A percentile compares a stretch with the other conserved stretches of the same genome.
Conservation (phyloP, 1,284 basidiomycete species). For the Trichosporon asahii region DNA sequence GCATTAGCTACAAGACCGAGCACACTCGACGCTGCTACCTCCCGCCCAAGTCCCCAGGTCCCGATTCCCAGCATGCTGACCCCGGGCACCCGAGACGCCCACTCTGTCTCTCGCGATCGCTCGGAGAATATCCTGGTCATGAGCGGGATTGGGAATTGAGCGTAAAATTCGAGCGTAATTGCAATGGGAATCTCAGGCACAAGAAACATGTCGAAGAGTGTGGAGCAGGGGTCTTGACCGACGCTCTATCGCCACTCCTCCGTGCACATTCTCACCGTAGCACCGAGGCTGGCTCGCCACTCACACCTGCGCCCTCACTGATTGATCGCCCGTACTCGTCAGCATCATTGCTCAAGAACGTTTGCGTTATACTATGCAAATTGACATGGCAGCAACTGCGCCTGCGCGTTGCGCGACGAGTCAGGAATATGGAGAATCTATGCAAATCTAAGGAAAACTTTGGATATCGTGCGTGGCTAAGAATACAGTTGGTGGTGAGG, state of each 20-base stretch:
- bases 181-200: too few species aligned
- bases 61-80: too few species aligned
- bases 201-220: background rate
- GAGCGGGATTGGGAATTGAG: too few species aligned
- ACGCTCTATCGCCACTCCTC: background rate
- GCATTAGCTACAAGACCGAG: too few species aligned
- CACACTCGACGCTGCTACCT: too few species aligned
- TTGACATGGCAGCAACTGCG: constrained; percentile 10
- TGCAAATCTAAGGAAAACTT: constrained; percentile 2
- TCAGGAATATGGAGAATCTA: constrained; percentile 1
- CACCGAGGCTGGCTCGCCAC: background rate
- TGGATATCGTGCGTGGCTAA: background rate
- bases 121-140: too few species aligned
- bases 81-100: too few species aligned
- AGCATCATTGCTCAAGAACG: too few species aligned
- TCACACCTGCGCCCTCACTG: background rate
- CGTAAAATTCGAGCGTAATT: too few species aligned
- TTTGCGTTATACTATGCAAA: background rate
- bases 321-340: background rate
- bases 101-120: too few species aligned
- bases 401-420: constrained; percentile 8
- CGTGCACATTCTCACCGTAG: background rate
- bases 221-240: background rate
- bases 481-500: background rate
- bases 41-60: too few species aligned